Evolutionary conservation across 2,329 filamentous ascomycete genomes (phyloP).

Genomic region (Torrubiellomyces zombiae): DNA sequence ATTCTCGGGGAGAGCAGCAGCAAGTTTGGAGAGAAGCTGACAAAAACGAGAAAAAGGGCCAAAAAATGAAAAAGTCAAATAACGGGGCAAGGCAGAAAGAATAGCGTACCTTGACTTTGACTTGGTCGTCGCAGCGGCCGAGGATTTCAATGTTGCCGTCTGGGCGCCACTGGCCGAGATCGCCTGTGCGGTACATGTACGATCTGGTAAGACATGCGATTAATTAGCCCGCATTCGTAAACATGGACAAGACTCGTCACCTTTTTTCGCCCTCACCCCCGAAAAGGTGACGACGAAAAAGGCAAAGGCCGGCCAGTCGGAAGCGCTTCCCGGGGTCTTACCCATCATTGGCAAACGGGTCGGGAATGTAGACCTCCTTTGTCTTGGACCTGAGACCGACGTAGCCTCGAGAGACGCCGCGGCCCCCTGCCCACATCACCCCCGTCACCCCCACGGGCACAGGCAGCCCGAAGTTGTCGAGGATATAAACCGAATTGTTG

Average conservation of each 20-base stretch:
- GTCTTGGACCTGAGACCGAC: conserved; percentile 35
- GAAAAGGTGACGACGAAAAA: too few relatives aligned
- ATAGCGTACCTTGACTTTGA: conserved; percentile 36
- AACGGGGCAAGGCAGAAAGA: background rate
- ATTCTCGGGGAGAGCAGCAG: too few relatives aligned
- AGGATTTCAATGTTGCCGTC: conserved; percentile 38
- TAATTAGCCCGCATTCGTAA: conserved; percentile 3
- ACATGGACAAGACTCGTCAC: conserved; percentile 1
- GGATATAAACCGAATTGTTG: conserved; percentile 38
- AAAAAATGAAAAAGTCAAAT: conserved; percentile 1
- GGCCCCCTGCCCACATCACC: conserved; percentile 39
- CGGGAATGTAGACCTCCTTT: conserved; percentile 27
- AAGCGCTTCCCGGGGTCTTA: conserved; percentile 12
- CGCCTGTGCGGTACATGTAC: conserved; percentile 44
- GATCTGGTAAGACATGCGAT: conserved; percentile 12
- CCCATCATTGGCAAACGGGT: conserved; percentile 35
- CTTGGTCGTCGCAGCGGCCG: conserved; percentile 42
- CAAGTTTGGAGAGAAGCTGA: background rate
- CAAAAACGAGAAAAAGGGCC: background rate
- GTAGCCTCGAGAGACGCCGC: conserved; percentile 38
- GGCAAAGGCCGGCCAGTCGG: background rate
- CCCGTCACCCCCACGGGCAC: conserved; percentile 30
- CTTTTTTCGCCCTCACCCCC: too few relatives aligned
- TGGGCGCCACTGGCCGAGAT: conserved; percentile 35
- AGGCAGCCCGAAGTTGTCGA: conserved; percentile 27